Evolutionary conservation across 257 asterid genomes (phyloP).

Genomic region (Nicotiana knightiana): DNA sequence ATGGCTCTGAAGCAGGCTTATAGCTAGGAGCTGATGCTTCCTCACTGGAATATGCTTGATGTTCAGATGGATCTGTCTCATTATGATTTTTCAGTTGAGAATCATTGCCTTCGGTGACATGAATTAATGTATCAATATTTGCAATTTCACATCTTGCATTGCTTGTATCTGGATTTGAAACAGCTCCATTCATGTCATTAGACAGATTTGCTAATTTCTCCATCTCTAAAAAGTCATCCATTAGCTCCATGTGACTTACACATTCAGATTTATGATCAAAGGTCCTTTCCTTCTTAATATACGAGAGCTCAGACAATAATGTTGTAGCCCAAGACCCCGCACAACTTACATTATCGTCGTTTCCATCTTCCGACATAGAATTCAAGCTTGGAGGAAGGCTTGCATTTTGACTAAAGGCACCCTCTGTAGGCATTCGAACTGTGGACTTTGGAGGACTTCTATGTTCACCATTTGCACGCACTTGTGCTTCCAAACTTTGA

Average conservation of each 20-base stretch:
- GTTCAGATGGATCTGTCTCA: conserved; percentile 19
- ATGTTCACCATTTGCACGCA: conserved; percentile 49
- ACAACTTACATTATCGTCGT: conserved; percentile 63
- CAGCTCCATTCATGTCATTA: conserved; percentile 38
- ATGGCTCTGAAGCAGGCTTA: conserved; percentile 26
- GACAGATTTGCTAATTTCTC: conserved; percentile 79
- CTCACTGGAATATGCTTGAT: conserved; percentile 15
- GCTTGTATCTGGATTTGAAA: conserved; percentile 36
- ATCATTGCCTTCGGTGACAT: no score
- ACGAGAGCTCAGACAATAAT: conserved; percentile 49
- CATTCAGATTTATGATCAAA: conserved; percentile 50
- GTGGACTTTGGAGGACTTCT: conserved; percentile 36
- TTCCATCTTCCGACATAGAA: conserved; percentile 78
- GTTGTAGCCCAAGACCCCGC: conserved; percentile 73
- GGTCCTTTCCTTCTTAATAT: conserved; percentile 59
- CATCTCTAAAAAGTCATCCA: conserved; percentile 99
- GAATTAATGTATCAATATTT: conserved; percentile 33
- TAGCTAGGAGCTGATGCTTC: conserved; percentile 23
- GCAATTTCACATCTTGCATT: conserved; percentile 27
- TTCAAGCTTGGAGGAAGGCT: conserved; percentile 53
- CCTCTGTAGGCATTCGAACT: conserved; percentile 29
- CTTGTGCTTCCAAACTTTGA: conserved; percentile 60
- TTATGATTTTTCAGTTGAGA: conserved; percentile 22
- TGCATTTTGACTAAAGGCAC: conserved; percentile 32
- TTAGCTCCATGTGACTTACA: conserved; percentile 61